Conservation (phyloP, 768 basidiomycete genomes). For the Paxillus rubicundulus region DNA sequence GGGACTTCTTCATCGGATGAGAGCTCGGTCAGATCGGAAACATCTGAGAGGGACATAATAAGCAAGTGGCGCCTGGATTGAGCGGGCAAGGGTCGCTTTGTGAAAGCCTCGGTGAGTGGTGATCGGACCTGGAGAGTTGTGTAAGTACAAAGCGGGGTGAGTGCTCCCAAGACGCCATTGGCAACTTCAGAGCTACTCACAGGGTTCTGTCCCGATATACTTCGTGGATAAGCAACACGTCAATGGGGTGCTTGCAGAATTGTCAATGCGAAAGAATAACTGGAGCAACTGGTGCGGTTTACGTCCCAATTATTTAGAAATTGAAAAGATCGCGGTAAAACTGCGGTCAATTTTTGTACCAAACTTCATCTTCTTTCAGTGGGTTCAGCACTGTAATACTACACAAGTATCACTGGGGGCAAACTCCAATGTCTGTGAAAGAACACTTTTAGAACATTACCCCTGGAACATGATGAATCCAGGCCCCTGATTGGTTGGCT, state of each 20-base stretch:
- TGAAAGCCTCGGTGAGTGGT: neutral
- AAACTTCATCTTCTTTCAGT: no score
- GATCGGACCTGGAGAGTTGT: neutral
- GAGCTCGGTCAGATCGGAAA: constrained; percentile 49
- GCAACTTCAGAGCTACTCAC: neutral
- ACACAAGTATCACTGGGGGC: no score
- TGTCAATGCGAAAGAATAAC: neutral
- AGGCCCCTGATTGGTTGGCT: no score
- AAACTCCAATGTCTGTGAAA: no score
- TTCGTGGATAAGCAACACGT: neutral
- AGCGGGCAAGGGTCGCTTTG: neutral
- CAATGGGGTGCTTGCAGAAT: neutral
- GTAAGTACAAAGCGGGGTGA: neutral
- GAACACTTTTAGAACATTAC: no score
- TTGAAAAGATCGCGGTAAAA: no score
- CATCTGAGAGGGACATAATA: constrained; percentile 38
- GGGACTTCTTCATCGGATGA: constrained; percentile 38
- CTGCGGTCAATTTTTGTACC: no score
- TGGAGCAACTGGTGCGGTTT: neutral
- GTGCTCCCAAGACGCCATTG: neutral
- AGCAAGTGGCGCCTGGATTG: neutral
- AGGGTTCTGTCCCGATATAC: neutral
- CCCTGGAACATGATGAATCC: no score
- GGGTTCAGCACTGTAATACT: no score
- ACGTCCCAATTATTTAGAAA: neutral